Conservation (phyloP, 495 filamentous ascomycete genomes). For the Parathielavia appendiculata region DNA sequence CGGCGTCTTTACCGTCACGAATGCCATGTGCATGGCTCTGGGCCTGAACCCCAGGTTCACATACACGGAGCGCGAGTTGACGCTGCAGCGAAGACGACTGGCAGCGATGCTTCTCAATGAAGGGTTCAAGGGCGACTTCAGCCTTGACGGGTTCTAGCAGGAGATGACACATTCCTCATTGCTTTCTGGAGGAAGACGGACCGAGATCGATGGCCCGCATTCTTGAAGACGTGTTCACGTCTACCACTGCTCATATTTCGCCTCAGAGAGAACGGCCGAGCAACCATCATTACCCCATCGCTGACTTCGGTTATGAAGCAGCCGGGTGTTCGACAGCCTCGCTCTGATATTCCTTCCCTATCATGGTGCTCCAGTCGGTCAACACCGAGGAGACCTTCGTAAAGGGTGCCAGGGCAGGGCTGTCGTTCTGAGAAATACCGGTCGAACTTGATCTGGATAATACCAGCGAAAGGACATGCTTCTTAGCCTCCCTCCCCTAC, state of each 20-base stretch:
- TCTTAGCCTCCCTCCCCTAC: constrained; percentile 46
- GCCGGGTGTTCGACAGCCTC: constrained; percentile 13
- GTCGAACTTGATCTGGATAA: constrained; percentile 77
- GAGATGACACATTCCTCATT: neutral
- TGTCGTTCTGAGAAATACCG: constrained; percentile 40
- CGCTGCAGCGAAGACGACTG: constrained; percentile 55
- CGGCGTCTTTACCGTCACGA: constrained; percentile 73
- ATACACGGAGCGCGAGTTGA: constrained; percentile 54
- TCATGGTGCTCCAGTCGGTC: neutral
- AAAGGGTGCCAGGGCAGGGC: neutral
- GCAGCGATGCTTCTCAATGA: constrained; percentile 65
- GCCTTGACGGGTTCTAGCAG: constrained; percentile 28
- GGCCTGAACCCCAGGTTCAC: constrained; percentile 54
- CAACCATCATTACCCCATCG: neutral
- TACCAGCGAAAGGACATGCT: constrained; percentile 79
- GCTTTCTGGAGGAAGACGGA: neutral
- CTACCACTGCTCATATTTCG: neutral
- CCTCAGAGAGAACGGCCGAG: neutral
- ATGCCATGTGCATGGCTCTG: constrained; percentile 62
- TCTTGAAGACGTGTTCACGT: neutral
- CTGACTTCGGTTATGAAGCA: neutral
- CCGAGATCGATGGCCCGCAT: neutral
- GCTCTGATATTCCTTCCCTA: neutral
- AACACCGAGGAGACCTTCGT: neutral
- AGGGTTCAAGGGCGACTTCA: constrained; percentile 51